Conservation (phyloP, 108 stramenopile genomes). For the Nitzschia sp. region DNA sequence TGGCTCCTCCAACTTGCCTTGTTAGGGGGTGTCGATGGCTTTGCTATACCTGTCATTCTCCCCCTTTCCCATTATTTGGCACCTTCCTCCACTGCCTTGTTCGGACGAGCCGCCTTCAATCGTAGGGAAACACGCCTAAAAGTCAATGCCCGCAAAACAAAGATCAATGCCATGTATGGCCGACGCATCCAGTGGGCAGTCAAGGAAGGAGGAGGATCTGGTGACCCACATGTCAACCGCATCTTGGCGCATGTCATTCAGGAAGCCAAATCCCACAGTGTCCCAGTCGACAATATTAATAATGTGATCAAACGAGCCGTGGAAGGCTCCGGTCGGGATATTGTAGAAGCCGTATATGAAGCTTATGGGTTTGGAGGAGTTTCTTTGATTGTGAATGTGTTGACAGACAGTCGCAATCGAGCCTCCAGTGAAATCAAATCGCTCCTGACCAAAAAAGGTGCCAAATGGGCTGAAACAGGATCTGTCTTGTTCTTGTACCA, state of each 20-base stretch:
- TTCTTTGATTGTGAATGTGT: constrained; percentile 70
- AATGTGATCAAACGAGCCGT: constrained; percentile 86
- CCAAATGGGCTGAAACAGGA: constrained; percentile 84
- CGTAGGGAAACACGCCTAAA: constrained; percentile 85
- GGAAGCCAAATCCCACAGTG: constrained; percentile 77
- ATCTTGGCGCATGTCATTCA: constrained; percentile 73
- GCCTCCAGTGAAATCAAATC: constrained; percentile 76
- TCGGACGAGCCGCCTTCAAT: constrained; percentile 85
- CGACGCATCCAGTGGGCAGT: constrained; percentile 92
- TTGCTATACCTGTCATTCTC: no score
- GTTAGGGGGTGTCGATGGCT: no score
- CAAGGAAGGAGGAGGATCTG: constrained; percentile 68
- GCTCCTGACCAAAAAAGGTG: constrained; percentile 66
- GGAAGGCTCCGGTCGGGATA: constrained; percentile 76
- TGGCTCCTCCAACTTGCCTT: no score
- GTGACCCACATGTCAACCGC: constrained; percentile 77
- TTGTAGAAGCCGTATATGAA: constrained; percentile 68
- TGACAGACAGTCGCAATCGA: constrained; percentile 85
- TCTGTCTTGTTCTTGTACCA: constrained; percentile 88
- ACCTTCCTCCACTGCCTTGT: no score
- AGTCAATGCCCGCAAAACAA: constrained; percentile 86
- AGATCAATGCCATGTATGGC: constrained; percentile 78
- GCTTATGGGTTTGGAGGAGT: constrained; percentile 73
- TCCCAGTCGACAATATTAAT: constrained; percentile 87
- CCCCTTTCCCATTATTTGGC: no score